These are phyloP conservation scores for Apiospora malaysiana DNA, from an alignment of 2,329 filamentous ascomycete genomes.

Conservation along the genomic window DNA sequence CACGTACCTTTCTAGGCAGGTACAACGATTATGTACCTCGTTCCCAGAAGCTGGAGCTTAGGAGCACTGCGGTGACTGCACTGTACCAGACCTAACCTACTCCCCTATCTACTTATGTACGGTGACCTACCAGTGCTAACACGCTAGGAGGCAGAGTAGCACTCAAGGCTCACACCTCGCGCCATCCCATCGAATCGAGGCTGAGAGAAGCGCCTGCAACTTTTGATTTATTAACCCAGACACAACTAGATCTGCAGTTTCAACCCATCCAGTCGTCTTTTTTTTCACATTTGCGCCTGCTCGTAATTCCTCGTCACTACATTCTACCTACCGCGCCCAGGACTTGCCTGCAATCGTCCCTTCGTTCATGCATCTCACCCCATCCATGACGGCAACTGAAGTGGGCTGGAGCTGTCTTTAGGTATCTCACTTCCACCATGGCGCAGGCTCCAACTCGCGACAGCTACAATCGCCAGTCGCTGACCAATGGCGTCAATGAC, in stretches of 20 bases:
- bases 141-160: not conserved
- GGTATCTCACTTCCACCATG: conserved; percentile 20
- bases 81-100: not conserved
- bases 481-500: conserved; percentile 68
- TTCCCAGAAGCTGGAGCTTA: too few species aligned
- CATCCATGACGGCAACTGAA: conserved; percentile 17
- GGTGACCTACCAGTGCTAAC: too few species aligned
- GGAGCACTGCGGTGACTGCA: too few species aligned
- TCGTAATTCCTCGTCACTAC: not conserved
- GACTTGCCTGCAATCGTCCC: not conserved
- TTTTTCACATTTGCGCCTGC: conserved; percentile 15
- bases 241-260: conserved; percentile 12
- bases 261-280: conserved; percentile 11
- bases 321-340: not conserved
- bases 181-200: conserved; percentile 15
- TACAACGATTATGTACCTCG: not conserved
- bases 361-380: conserved; percentile 18
- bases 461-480: conserved; percentile 66
- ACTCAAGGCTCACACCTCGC: conserved; percentile 13
- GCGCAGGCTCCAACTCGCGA: conserved; percentile 47
- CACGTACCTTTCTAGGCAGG: conserved; percentile 13
- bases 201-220: conserved; percentile 15
- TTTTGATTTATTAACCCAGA: conserved; percentile 15
- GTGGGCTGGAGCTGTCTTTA: conserved; percentile 16
- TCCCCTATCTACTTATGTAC: not conserved